A percentile compares a stretch with the other conserved stretches of the same genome.
These are phyloP conservation scores for Globisporangium paddicum DNA, from an alignment of 352 stramenopile genomes.

Conservation along the genomic window DNA sequence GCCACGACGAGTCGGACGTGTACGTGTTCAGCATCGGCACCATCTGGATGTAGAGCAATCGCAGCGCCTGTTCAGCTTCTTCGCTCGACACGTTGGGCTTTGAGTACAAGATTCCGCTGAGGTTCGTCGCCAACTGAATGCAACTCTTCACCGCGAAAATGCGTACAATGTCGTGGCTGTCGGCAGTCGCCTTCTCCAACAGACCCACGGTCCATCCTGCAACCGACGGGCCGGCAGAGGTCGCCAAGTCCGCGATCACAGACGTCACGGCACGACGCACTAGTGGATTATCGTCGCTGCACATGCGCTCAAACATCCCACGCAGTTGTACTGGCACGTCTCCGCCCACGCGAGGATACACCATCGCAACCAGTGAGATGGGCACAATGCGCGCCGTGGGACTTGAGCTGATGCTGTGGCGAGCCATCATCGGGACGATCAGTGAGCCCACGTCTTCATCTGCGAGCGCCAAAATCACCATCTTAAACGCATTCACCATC, in stretches of 20 bases:
- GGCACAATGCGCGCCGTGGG: slow-evolving; percentile 81
- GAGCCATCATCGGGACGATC: slow-evolving; percentile 75
- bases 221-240: slow-evolving; percentile 39
- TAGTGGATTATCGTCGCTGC: slow-evolving; percentile 80
- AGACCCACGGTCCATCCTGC: slow-evolving; percentile 72
- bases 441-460: slow-evolving; percentile 55
- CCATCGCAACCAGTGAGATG: slow-evolving; percentile 67
- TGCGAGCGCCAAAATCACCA: slow-evolving; percentile 58
- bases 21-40: slow-evolving; percentile 88
- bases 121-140: slow-evolving; percentile 60
- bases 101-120: slow-evolving; percentile 39
- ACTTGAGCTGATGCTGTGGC: slow-evolving; percentile 79
- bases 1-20: slow-evolving; percentile 83
- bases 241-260: slow-evolving; percentile 74
- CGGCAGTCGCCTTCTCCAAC: slow-evolving; percentile 73
- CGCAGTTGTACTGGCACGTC: slow-evolving; percentile 79
- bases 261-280: slow-evolving; percentile 80
- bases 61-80: slow-evolving; percentile 44
- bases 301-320: slow-evolving; percentile 86
- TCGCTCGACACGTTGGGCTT: slow-evolving; percentile 22
- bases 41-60: slow-evolving; percentile 77
- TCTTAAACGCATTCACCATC: slow-evolving; percentile 82
- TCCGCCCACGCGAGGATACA: slow-evolving; percentile 63
- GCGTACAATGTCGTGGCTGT: slow-evolving; percentile 85
- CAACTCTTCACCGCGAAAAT: slow-evolving; percentile 86